A percentile compares a stretch with the other conserved stretches of the same genome.
phyloP scores from a whole-genome alignment of 768 basidiomycete species.

The Suillus weaverae region DNA sequence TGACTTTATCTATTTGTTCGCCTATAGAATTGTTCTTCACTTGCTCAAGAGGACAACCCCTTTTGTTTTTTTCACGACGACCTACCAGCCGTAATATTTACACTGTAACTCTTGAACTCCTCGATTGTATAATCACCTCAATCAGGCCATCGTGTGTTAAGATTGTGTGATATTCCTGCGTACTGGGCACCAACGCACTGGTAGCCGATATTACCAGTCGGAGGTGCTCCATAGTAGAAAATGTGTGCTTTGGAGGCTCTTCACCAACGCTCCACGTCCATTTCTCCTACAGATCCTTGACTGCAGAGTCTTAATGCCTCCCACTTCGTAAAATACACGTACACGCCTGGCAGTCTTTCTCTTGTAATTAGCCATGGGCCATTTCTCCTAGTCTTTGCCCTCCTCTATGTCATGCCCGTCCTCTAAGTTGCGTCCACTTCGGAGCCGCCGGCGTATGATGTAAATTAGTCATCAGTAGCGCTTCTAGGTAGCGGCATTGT shows the following conservation, averaged over 20 bases:
- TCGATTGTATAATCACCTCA: neutral
- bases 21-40: neutral
- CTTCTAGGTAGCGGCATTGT: neutral
- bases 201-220: too few relatives aligned
- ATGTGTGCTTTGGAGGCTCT: too few relatives aligned
- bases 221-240: too few relatives aligned
- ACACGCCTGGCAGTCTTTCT: neutral
- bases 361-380: neutral
- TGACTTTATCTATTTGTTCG: neutral
- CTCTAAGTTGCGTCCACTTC: neutral
- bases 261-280: too few relatives aligned
- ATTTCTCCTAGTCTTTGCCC: neutral
- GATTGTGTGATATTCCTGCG: neutral
- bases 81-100: neutral
- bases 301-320: too few relatives aligned
- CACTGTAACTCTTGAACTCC: neutral
- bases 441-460: too few relatives aligned
- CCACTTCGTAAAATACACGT: too few relatives aligned
- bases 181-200: too few relatives aligned
- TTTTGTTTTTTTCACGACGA: neutral
- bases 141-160: neutral
- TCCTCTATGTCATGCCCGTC: neutral
- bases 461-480: neutral
- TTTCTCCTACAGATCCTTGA: too few relatives aligned
- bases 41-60: neutral